A percentile compares a stretch with the other conserved stretches of the same genome.
Conservation (phyloP, 768 basidiomycete genomes). For the Podaxis sp. region DNA sequence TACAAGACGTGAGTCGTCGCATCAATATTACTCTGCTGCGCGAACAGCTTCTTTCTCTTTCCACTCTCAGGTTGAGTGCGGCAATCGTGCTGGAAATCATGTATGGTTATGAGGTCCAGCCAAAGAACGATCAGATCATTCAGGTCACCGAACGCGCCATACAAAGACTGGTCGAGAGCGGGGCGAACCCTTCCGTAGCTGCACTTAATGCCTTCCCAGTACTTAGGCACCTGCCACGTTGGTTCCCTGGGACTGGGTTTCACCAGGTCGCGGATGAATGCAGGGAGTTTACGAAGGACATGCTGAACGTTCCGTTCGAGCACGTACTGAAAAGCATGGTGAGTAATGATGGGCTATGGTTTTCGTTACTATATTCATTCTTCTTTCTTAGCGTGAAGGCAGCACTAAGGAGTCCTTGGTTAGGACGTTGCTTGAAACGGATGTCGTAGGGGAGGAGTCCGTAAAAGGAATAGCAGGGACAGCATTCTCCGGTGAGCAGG, state of each 20-base stretch:
- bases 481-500: constrained; percentile 13
- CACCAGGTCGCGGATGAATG: constrained; percentile 18
- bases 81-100: constrained; percentile 18
- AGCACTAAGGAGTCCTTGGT: constrained; percentile 12
- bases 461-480: constrained; percentile 14
- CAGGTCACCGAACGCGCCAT: constrained; percentile 20
- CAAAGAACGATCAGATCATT: constrained; percentile 23
- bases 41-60: background rate
- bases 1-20: background rate
- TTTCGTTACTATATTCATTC: background rate
- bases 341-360: background rate
- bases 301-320: constrained; percentile 22
- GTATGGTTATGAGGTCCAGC: constrained; percentile 30
- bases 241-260: constrained; percentile 32
- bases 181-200: constrained; percentile 20
- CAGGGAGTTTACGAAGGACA: constrained; percentile 14
- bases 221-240: constrained; percentile 25
- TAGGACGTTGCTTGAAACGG: constrained; percentile 7
- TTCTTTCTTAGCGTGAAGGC: constrained; percentile 9
- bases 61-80: background rate
- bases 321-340: constrained; percentile 21
- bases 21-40: background rate
- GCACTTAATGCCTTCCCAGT: constrained; percentile 26
- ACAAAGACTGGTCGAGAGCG: constrained; percentile 17
- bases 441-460: constrained; percentile 6